These are phyloP conservation scores for Aurifilum marmelostoma DNA, from an alignment of 2,329 filamentous ascomycete species.

Conservation along the genomic window DNA sequence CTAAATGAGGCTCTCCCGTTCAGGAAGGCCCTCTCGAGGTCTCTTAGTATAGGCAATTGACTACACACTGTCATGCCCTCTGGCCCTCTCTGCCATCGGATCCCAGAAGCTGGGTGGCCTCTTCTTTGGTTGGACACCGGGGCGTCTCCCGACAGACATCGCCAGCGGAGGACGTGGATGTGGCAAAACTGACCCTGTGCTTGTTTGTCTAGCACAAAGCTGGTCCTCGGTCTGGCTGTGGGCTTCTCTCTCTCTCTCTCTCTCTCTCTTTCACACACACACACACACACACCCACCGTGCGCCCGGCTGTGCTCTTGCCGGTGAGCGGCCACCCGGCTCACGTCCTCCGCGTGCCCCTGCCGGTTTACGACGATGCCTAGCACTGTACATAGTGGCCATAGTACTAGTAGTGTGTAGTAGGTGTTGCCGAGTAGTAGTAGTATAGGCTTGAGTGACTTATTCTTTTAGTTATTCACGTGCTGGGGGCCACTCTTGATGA, in stretches of 20 bases:
- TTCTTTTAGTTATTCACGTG: conserved; percentile 2
- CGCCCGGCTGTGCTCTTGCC: neutral
- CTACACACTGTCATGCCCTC: neutral
- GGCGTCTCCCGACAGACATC: neutral
- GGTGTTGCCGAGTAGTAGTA: neutral
- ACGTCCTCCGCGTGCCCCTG: neutral
- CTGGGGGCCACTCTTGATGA: neutral
- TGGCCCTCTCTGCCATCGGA: too few relatives aligned
- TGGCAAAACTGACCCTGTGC: neutral
- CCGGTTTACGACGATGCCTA: neutral
- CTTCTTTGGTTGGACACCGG: neutral
- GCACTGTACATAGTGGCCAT: neutral
- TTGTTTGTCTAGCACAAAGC: neutral
- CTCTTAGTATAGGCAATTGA: neutral
- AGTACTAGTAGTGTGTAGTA: neutral
- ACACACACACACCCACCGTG: neutral
- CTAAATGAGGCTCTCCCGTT: conserved; percentile 17
- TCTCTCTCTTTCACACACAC: too few relatives aligned
- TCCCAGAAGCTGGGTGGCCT: too few relatives aligned
- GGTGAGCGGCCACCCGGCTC: neutral
- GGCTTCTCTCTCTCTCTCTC: too few relatives aligned
- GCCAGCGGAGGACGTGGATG: neutral
- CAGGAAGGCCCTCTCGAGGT: conserved; percentile 2
- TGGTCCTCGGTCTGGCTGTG: neutral
- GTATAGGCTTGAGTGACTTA: neutral